Evolutionary conservation across 169 alveolate genomes (phyloP).

Genomic region (Plasmodium chabaudi): DNA sequence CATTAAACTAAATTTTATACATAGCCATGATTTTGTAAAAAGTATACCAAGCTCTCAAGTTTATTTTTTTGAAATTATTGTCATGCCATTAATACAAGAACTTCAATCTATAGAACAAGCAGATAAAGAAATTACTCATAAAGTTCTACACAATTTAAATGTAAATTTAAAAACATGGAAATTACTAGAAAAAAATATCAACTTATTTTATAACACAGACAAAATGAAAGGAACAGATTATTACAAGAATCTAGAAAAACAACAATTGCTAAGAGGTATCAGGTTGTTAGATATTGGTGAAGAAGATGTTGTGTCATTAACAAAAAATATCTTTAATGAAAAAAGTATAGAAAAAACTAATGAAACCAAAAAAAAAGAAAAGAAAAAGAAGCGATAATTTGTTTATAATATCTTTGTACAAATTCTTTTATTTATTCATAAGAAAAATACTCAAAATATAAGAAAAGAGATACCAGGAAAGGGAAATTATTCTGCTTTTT

Average conservation of each 20-base stretch:
- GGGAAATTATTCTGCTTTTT: too few relatives aligned
- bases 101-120: constrained; percentile 65
- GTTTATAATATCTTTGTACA: too few relatives aligned
- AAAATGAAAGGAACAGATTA: constrained; percentile 74
- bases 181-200: constrained; percentile 64
- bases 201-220: constrained; percentile 72
- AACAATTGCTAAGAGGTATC: constrained; percentile 66
- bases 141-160: constrained; percentile 61
- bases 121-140: constrained; percentile 55
- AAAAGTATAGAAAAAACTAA: constrained; percentile 7
- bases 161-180: constrained; percentile 67
- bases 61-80: constrained; percentile 72
- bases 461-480: neutral
- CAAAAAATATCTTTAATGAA: constrained; percentile 18
- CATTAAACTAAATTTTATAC: constrained; percentile 66
- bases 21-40: constrained; percentile 69
- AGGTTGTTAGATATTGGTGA: constrained; percentile 64
- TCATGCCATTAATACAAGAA: constrained; percentile 69
- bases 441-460: neutral
- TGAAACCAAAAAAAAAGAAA: constrained; percentile 18
- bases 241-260: constrained; percentile 64
- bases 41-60: constrained; percentile 72
- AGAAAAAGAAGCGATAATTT: too few relatives aligned
- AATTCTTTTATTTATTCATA: neutral
- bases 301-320: constrained; percentile 68